Evolutionary conservation across 2,329 filamentous ascomycete genomes (phyloP).

Genomic region (Penicillium sp.): DNA sequence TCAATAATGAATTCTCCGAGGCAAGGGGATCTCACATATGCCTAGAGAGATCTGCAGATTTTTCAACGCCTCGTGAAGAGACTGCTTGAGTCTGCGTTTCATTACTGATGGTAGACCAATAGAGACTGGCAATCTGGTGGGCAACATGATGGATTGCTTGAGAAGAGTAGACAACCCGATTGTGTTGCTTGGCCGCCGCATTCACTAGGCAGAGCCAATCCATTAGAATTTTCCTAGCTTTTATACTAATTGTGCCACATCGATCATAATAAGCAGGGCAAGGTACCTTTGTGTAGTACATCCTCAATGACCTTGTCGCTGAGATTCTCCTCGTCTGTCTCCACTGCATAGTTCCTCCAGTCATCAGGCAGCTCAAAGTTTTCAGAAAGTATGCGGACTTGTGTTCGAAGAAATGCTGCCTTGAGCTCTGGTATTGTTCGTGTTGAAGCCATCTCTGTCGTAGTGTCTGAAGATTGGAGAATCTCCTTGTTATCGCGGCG

Average conservation of each 20-base stretch:
- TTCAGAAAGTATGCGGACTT: conserved; percentile 49
- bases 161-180: conserved; percentile 49
- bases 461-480: background rate
- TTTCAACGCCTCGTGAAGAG: conserved; percentile 31
- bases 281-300: conserved; percentile 48
- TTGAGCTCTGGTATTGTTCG: conserved; percentile 49
- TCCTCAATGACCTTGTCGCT: conserved; percentile 47
- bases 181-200: conserved; percentile 47
- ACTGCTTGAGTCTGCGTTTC: conserved; percentile 24
- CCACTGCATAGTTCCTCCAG: conserved; percentile 41
- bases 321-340: conserved; percentile 42
- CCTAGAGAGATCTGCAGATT: conserved; percentile 37
- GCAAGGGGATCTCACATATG: conserved; percentile 28
- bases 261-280: background rate
- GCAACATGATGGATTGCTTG: conserved; percentile 53
- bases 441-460: conserved; percentile 33
- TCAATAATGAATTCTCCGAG: background rate
- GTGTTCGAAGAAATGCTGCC: conserved; percentile 46
- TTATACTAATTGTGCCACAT: background rate
- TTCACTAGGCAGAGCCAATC: conserved; percentile 42
- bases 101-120: conserved; percentile 47
- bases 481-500: background rate
- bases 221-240: background rate
- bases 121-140: conserved; percentile 51
- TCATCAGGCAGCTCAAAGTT: conserved; percentile 44